Conservation (phyloP, 176 grass and related monocot genomes). For the Tillandsia leiboldiana region DNA sequence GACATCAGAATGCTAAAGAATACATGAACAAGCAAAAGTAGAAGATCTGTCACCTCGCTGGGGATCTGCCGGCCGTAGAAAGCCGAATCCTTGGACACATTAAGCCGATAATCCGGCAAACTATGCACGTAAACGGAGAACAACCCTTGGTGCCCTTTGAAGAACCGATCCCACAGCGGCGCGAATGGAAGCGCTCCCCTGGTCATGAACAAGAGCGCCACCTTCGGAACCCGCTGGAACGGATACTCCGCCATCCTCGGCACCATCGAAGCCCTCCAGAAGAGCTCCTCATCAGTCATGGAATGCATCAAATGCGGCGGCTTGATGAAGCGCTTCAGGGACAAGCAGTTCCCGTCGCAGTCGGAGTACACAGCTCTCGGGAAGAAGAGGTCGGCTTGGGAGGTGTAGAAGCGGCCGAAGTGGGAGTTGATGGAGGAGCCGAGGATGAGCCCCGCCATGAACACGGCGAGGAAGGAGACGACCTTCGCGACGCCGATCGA, state of each 20-base stretch:
- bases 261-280: conserved; percentile 51
- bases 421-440: conserved; percentile 45
- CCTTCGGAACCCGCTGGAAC: conserved; percentile 46
- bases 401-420: conserved; percentile 52
- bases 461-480: conserved; percentile 29
- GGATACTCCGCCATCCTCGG: conserved; percentile 44
- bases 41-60: conserved; percentile 38
- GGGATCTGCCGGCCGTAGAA: conserved; percentile 55
- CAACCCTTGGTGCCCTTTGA: conserved; percentile 36
- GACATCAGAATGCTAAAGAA: neutral
- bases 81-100: conserved; percentile 46
- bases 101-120: conserved; percentile 56
- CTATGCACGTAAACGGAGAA: conserved; percentile 60
- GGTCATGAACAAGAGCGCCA: conserved; percentile 62
- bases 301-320: conserved; percentile 45
- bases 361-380: conserved; percentile 42
- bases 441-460: conserved; percentile 73
- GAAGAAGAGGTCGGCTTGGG: conserved; percentile 82
- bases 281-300: conserved; percentile 48
- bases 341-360: conserved; percentile 34
- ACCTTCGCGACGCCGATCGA: conserved; percentile 35
- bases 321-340: conserved; percentile 53
- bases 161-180: conserved; percentile 58
- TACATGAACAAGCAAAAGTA: neutral
- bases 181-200: conserved; percentile 44